Percentiles rank a stretch among this genome's conserved stretches.
These are phyloP conservation scores for Zanthoxylum bungeanum DNA, from an alignment of 345 rosid species.

Conservation along the genomic window DNA sequence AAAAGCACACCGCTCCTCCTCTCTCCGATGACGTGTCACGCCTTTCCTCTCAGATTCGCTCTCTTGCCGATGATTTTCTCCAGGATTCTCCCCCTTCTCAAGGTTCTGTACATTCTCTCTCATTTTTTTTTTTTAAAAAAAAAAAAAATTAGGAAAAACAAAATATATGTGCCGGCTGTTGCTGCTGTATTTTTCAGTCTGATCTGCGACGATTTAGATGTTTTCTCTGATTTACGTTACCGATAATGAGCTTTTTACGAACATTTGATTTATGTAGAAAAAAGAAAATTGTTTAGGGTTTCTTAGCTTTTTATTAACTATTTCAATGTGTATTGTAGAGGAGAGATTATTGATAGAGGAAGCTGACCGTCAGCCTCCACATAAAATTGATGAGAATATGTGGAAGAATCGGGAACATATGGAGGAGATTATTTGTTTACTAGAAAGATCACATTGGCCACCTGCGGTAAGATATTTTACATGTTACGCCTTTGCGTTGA, in stretches of 20 bases:
- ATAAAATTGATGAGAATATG: constrained; percentile 94
- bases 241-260: too few species aligned
- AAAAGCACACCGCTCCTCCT: constrained; percentile 64
- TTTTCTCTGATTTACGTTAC: background rate
- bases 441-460: constrained; percentile 70
- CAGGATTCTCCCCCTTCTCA: constrained; percentile 46
- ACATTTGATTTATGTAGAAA: too few species aligned
- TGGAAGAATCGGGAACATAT: constrained; percentile 94
- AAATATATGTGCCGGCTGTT: too few species aligned
- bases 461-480: constrained; percentile 31
- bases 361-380: constrained; percentile 62
- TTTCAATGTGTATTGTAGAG: constrained; percentile 27
- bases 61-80: constrained; percentile 52
- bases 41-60: constrained; percentile 62
- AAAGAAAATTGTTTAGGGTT: too few species aligned
- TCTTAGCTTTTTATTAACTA: background rate
- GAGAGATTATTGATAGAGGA: constrained; percentile 55
- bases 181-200: background rate
- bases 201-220: background rate
- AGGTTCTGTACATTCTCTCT: constrained; percentile 38
- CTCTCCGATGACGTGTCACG: constrained; percentile 67
- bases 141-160: background rate
- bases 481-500: background rate
- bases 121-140: background rate
- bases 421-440: constrained; percentile 79